Base-by-base conservation (phyloP, 257 asterid species). In the Ophiorrhiza pumila region DNA sequence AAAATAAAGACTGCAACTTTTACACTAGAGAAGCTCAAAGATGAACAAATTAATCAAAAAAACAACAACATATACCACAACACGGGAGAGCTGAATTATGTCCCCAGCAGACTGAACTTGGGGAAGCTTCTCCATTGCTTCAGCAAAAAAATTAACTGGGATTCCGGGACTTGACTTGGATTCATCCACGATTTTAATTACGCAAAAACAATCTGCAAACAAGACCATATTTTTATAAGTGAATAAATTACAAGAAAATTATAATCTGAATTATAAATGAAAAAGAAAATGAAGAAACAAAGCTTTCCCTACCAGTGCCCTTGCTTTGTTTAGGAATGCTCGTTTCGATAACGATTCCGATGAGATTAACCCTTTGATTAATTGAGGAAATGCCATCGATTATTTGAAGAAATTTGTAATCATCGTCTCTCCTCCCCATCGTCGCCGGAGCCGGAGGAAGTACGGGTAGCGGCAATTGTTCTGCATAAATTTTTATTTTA, bases 121-220 rank as follows among this genome's bases (percentile, higher is more conserved):
- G 73, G 97, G 97, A 71, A 93, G 97, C 75, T 66, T 83, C 35
- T 76, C 88, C 91, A 85, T 84, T 8, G 83, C 76, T 75, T 80
- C 91, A 55, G 85, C 81, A 59, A 91, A 91, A 65, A 93, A 78
- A 55, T 71, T 65, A 10, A 89, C 77, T 22, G 71, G 41, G 69
- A 91, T 75, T 63, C 96, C 91, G 22, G 73, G 72, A 41, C 72
- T 75, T 53, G 90, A 75, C 65, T 58, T 76, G 46, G 98, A 87
- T 70, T 88, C 88, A 75, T 88, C 97, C 52, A 89, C 72, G 27
- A 93, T 76, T 79, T 61, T 89, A 17, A 86, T 14, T 2, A 86
- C 20, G 83, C 90, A 80, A 45, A 79, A 89, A 49, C 53, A 83
- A 81, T 93, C 97, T 91, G 80, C 76, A 76, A 75, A 75, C 32